Evolutionary conservation across 2,329 filamentous ascomycete genomes (phyloP), one percentile per base, ranked within the genome.

Genomic region (Zasmidium cellare): DNA sequence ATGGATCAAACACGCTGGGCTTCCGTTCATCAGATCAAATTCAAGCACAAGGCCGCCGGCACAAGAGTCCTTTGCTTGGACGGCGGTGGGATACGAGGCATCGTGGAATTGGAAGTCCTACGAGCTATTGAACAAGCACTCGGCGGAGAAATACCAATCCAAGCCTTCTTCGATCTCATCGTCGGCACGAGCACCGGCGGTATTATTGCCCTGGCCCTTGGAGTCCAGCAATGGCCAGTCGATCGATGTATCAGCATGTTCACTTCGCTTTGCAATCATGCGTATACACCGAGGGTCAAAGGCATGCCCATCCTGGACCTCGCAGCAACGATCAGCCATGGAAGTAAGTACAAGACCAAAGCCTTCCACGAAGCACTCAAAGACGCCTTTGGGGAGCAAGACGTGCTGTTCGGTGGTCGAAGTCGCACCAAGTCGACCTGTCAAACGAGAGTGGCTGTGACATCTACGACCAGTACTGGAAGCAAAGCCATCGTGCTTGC

Each of bases 161-260:
- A 74, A 51, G 65, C 62, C 16, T 79, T 80, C 60, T 79, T 80
- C 51, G 78, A 80, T 57, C 69, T 80, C 1, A 75, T 80, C 14
- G 73, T 78, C 6, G 76, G 76, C 2, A 77, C 75, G 38, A 74
- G 73, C 69, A 75, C 66, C 35, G 51, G 50, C 20, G 53, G 61
- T 18, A 51, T 64, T 18, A 53, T 59, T 31, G 49, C 55, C 48
- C 12, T 53, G 72, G 67, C 70, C 1, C 76, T 79, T 54, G 46
- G 41, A 9, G 41, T 46, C 3, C 28, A 47, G 3, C 41, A 61
- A 14, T 55, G 48, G 59, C 48, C 58, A 16, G 64, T 77, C 1
- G 50, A 68, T 22, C 62, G 72, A 50, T 77, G 72, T 59, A 71
- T 68, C 3, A 51, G 54, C 5, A 55, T 60, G 6, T 77, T 77